Conservation (phyloP, 495 filamentous ascomycete species). For the Neurospora sp. region DNA sequence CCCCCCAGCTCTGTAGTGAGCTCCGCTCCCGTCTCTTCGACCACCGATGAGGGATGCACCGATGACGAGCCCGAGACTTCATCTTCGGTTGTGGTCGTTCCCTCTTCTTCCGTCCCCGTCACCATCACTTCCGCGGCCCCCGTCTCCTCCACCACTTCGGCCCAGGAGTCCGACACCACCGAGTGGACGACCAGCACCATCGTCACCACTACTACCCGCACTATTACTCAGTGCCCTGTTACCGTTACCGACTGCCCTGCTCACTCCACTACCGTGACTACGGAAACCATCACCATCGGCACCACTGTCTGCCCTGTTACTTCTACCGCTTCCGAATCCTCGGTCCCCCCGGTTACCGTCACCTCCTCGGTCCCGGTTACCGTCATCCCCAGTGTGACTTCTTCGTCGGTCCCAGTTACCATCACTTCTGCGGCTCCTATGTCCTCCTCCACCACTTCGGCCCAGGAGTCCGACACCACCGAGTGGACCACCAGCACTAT, state of each 20-base stretch:
- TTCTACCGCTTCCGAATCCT: neutral
- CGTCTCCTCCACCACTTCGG: neutral
- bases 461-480: conserved; percentile 1
- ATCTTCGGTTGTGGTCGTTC: neutral
- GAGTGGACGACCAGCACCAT: conserved; percentile 46
- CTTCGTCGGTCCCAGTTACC: neutral
- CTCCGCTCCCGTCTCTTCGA: neutral
- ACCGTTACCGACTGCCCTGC: conserved; percentile 50
- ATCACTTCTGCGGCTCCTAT: neutral
- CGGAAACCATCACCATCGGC: conserved; percentile 43
- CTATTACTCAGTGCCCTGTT: conserved; percentile 46
- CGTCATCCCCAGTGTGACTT: neutral
- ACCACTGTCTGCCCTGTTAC: conserved; percentile 40
- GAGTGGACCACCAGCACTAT: conserved; percentile 46
- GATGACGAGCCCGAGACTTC: neutral
- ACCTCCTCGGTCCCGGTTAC: neutral
- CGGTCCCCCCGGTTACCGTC: neutral
- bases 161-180: conserved; percentile 1
- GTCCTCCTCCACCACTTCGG: neutral
- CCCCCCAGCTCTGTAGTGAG: neutral
- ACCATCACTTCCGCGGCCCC: conserved; percentile 2
- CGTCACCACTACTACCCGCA: conserved; percentile 45
- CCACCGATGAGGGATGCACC: neutral
- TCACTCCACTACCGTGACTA: conserved; percentile 38
- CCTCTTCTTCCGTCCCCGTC: neutral